phyloP scores from a whole-genome alignment of 768 basidiomycete genomes.

The Boletus rufocinnamomeus region DNA sequence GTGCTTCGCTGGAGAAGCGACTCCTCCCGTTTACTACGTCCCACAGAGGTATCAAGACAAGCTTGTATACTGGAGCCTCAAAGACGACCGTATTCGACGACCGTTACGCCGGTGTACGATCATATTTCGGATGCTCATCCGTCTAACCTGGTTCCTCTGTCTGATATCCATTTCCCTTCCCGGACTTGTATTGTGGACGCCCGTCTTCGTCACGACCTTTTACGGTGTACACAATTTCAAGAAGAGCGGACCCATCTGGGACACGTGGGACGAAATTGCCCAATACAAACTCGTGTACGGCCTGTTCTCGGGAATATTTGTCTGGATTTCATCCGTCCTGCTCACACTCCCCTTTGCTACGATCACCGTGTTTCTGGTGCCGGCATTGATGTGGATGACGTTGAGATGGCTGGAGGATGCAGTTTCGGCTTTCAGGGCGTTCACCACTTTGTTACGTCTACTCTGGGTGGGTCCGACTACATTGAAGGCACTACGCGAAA shows the following conservation, averaged over 20 bases:
- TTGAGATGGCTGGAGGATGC: conserved; percentile 89
- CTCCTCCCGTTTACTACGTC: conserved; percentile 1
- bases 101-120: conserved; percentile 58
- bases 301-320: conserved; percentile 66
- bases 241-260: conserved; percentile 78
- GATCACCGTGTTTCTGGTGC: conserved; percentile 61
- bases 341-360: conserved; percentile 63
- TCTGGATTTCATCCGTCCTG: conserved; percentile 57
- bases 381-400: conserved; percentile 85
- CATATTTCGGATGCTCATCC: conserved; percentile 62
- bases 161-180: conserved; percentile 70
- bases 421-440: conserved; percentile 76
- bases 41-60: conserved; percentile 72
- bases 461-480: conserved; percentile 60
- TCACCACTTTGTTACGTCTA: conserved; percentile 59
- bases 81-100: conserved; percentile 81
- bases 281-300: conserved; percentile 89
- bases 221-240: conserved; percentile 75
- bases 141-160: conserved; percentile 61
- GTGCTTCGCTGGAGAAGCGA: background rate
- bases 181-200: conserved; percentile 80
- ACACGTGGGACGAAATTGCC: conserved; percentile 89
- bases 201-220: conserved; percentile 71
- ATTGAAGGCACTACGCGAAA: conserved; percentile 53
- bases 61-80: conserved; percentile 66